These are phyloP conservation scores for Penicillium palitans DNA, from an alignment of 2,329 filamentous ascomycete species.

Conservation along the genomic window DNA sequence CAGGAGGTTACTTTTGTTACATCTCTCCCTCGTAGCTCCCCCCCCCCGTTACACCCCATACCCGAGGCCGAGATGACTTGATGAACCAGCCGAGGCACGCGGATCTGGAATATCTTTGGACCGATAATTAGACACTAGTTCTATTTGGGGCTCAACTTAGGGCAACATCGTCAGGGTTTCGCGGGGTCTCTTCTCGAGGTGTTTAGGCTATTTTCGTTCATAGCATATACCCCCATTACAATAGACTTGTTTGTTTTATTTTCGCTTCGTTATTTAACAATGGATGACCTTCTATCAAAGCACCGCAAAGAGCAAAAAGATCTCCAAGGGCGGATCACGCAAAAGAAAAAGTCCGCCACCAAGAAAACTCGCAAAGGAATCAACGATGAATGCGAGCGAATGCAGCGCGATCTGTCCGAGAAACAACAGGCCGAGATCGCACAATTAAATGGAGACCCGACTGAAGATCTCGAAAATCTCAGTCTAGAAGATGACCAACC, in stretches of 20 bases:
- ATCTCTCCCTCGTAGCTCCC: constrained; percentile 11
- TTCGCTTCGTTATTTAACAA: constrained; percentile 25
- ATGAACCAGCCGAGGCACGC: constrained; percentile 30
- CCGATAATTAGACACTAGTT: constrained; percentile 19
- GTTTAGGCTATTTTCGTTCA: constrained; percentile 2
- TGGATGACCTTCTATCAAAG: constrained; percentile 75
- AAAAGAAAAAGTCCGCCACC: constrained; percentile 94
- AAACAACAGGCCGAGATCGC: constrained; percentile 55
- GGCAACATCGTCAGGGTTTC: constrained; percentile 31
- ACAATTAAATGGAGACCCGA: constrained; percentile 42
- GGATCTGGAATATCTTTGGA: constrained; percentile 15
- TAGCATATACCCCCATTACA: constrained; percentile 9
- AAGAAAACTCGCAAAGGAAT: constrained; percentile 75
- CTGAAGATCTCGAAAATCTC: constrained; percentile 36
- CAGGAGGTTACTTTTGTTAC: constrained; percentile 8
- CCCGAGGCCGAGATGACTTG: constrained; percentile 25
- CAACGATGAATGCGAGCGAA: constrained; percentile 62
- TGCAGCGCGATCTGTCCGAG: constrained; percentile 58
- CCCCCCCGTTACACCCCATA: constrained; percentile 14
- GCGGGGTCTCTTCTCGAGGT: constrained; percentile 27
- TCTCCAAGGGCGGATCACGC: constrained; percentile 79
- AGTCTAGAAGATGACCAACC: constrained; percentile 31
- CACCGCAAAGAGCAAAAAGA: constrained; percentile 90
- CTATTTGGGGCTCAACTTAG: constrained; percentile 25
- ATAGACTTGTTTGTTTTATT: constrained; percentile 1